phyloP scores from a whole-genome alignment of 176 grass and related monocot species.

The Oryza rufipogon region DNA sequence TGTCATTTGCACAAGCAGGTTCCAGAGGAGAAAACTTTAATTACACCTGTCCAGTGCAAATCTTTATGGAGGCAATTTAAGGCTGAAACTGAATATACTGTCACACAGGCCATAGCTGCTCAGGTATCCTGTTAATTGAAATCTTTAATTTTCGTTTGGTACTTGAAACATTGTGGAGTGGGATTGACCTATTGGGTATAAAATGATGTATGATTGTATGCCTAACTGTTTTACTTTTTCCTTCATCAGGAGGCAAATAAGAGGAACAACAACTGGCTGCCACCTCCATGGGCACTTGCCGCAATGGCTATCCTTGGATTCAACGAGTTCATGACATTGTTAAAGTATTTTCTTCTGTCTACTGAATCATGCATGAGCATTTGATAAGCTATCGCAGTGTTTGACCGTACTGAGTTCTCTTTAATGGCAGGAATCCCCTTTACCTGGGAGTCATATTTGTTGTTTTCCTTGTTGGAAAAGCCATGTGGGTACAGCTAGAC shows the following conservation, averaged over 20 bases:
- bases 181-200: neutral
- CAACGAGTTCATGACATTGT: constrained; percentile 96
- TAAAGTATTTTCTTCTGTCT: constrained; percentile 63
- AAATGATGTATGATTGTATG: constrained; percentile 9
- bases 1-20: constrained; percentile 51
- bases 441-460: constrained; percentile 85
- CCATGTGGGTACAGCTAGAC: constrained; percentile 92
- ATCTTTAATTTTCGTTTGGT: constrained; percentile 5
- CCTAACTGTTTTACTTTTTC: constrained; percentile 21
- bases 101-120: constrained; percentile 90
- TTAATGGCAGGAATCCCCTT: constrained; percentile 75
- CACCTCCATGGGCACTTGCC: constrained; percentile 96
- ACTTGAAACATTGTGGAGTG: constrained; percentile 1
- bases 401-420: constrained; percentile 33
- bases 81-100: constrained; percentile 88
- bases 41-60: constrained; percentile 90
- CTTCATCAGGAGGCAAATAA: constrained; percentile 88
- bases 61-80: constrained; percentile 96
- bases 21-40: constrained; percentile 70
- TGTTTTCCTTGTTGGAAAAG: constrained; percentile 81
- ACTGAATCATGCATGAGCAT: neutral
- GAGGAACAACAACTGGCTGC: constrained; percentile 94
- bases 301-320: constrained; percentile 91
- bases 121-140: constrained; percentile 57
- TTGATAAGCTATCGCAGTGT: neutral